Conservation (phyloP, 139 green algal genomes). For the Coccomyxa sp. region DNA sequence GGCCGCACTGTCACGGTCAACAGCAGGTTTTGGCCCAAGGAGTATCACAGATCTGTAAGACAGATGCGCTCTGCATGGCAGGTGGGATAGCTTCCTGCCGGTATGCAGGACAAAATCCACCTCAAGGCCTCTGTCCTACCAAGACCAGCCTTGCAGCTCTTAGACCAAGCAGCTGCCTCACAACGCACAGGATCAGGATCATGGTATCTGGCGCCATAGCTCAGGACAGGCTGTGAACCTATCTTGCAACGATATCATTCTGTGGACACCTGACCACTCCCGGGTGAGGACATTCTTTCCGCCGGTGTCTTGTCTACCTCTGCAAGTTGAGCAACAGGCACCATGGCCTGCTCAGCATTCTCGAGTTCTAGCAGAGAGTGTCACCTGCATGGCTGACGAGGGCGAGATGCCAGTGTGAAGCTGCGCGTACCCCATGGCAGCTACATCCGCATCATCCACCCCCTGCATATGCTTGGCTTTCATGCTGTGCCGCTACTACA, state of each 20-base stretch:
- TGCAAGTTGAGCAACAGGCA: neutral
- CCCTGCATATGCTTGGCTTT: slow-evolving; percentile 21
- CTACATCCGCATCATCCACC: slow-evolving; percentile 28
- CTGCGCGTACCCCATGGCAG: slow-evolving; percentile 24
- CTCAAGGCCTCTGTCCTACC: too few species aligned
- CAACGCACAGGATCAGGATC: too few species aligned
- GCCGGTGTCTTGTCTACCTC: too few species aligned
- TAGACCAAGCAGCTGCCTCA: too few species aligned
- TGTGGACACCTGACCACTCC: too few species aligned
- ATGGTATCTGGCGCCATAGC: too few species aligned
- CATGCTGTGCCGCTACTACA: neutral
- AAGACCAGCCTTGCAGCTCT: too few species aligned
- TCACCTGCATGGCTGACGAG: slow-evolving; percentile 1
- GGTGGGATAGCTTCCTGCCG: too few species aligned
- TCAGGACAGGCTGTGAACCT: neutral
- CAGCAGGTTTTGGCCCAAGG: neutral
- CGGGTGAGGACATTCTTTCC: too few species aligned
- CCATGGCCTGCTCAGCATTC: neutral
- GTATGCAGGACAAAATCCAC: too few species aligned
- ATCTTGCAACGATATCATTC: neutral
- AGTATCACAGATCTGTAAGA: neutral
- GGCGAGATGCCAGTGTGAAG: neutral
- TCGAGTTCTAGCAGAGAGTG: neutral
- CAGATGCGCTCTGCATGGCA: too few species aligned
- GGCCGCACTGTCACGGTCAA: neutral